These are phyloP conservation scores for Aspergillus panamensis DNA, from an alignment of 495 filamentous ascomycete genomes.

Conservation along the genomic window DNA sequence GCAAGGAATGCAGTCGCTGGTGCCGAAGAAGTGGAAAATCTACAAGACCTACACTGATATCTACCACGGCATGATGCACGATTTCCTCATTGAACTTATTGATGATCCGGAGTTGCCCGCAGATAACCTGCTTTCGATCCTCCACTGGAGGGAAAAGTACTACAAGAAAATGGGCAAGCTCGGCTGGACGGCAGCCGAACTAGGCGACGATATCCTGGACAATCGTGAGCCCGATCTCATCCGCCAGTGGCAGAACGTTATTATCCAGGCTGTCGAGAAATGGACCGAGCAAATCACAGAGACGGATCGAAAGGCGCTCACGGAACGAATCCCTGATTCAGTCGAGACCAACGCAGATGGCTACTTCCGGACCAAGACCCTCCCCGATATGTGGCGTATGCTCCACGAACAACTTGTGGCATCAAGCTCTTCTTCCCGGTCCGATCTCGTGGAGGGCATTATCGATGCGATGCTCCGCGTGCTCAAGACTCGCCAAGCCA, in stretches of 20 bases:
- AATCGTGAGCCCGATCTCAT: constrained; percentile 84
- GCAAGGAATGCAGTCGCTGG: constrained; percentile 79
- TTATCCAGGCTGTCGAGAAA: constrained; percentile 91
- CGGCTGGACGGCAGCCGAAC: constrained; percentile 66
- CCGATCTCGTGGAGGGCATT: constrained; percentile 87
- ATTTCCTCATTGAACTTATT: constrained; percentile 76
- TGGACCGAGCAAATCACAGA: constrained; percentile 92
- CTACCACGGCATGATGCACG: constrained; percentile 92
- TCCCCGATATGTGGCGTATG: constrained; percentile 97
- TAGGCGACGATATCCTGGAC: constrained; percentile 80
- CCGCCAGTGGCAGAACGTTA: constrained; percentile 87
- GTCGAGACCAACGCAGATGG: constrained; percentile 83
- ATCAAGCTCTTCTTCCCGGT: constrained; percentile 72
- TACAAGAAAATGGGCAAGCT: constrained; percentile 93
- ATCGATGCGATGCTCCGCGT: constrained; percentile 90
- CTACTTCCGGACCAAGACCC: constrained; percentile 81
- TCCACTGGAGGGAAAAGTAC: constrained; percentile 94
- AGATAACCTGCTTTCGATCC: constrained; percentile 79
- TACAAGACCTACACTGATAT: constrained; percentile 84
- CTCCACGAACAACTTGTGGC: constrained; percentile 83
- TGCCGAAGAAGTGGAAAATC: constrained; percentile 98
- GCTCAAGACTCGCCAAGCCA: constrained; percentile 71
- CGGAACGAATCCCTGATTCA: constrained; percentile 69
- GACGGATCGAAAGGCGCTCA: constrained; percentile 75
- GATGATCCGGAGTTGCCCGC: constrained; percentile 76